Evolutionary conservation across 345 rosid genomes (phyloP).

Genomic region (Clausena lansium): DNA sequence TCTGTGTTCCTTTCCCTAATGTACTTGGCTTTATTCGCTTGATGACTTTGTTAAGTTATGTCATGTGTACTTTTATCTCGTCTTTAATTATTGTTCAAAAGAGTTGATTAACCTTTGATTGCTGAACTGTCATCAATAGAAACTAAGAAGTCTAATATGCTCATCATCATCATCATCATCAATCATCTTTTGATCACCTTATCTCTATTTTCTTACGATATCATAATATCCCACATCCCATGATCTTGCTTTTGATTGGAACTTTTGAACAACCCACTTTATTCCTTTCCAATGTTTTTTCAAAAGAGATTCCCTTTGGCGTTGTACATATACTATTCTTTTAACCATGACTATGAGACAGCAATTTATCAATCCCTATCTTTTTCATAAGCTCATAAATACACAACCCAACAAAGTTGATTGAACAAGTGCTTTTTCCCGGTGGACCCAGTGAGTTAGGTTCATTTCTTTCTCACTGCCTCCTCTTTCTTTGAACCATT

Average conservation of each 20-base stretch:
- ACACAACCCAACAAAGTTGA: slow-evolving; percentile 9
- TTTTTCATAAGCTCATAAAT: neutral
- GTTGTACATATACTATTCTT: slow-evolving; percentile 22
- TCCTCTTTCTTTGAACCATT: slow-evolving; percentile 18
- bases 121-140: slow-evolving; percentile 23
- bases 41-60: slow-evolving; percentile 13
- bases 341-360: slow-evolving; percentile 7
- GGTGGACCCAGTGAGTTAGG: slow-evolving; percentile 18
- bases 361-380: neutral
- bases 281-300: slow-evolving; percentile 44
- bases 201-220: neutral
- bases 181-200: neutral
- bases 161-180: slow-evolving; percentile 4
- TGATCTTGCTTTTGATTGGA: slow-evolving; percentile 38
- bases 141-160: slow-evolving; percentile 18
- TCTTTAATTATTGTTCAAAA: slow-evolving; percentile 24
- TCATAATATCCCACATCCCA: neutral
- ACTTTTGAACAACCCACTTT: slow-evolving; percentile 42
- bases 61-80: slow-evolving; percentile 27
- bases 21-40: slow-evolving; percentile 1
- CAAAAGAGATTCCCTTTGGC: slow-evolving; percentile 32
- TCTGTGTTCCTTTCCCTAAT: neutral
- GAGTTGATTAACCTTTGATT: slow-evolving; percentile 15
- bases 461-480: neutral
- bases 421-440: slow-evolving; percentile 7